Evolutionary conservation across 768 basidiomycete genomes (phyloP), one percentile per base, ranked within the genome.

Genomic region (Udeniomyces megalosporus): DNA sequence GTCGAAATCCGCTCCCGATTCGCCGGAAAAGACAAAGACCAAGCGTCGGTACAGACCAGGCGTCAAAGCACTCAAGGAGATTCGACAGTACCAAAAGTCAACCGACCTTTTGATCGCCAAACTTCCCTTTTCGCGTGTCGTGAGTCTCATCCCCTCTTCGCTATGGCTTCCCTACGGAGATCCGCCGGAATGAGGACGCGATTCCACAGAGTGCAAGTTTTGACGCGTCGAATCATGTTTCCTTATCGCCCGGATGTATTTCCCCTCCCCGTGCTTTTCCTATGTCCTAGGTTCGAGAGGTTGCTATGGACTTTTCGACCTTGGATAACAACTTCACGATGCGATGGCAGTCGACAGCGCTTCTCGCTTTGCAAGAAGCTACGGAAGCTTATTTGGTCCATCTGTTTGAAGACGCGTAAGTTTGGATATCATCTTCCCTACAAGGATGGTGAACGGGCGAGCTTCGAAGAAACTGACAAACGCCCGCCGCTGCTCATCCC

Each of bases 351-450:
- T 88, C 83, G 66, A 88, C 90, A 5, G 95, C 95, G 5, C 78
- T 99, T 61, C 71, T 91, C 69, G 95, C 95, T 1, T 74, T 99
- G 65, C 95, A 99, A 70, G 95, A 99, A 74, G 95, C 95, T 14
- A 89, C 91, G 26, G 91, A 95, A 73, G 89, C 91, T 15, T 95
- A 81, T 69, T 78, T 97, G 20, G 88, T 99, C 22, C 92, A 97
- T 75, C 75, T 97, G 48, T 97, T 99, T 66, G 95, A 99, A 75
- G 95, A 99, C 75, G 90, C 93, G 88, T 96, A 74, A 77, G 91
- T 87, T 34, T 34, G 10, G 11, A 2, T 52, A 46, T 24, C 29
- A 29, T 5, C 47, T 26, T 26, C n/a, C 24, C 42, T 20, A 7
- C 17, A 2, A 22, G 11, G 35, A 15, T 26, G 29, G 31, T 34